Percentiles rank a stretch among this genome's conserved stretches.
These are phyloP conservation scores for Anisogramma anomala DNA, from an alignment of 2,329 filamentous ascomycete genomes.

Conservation along the genomic window DNA sequence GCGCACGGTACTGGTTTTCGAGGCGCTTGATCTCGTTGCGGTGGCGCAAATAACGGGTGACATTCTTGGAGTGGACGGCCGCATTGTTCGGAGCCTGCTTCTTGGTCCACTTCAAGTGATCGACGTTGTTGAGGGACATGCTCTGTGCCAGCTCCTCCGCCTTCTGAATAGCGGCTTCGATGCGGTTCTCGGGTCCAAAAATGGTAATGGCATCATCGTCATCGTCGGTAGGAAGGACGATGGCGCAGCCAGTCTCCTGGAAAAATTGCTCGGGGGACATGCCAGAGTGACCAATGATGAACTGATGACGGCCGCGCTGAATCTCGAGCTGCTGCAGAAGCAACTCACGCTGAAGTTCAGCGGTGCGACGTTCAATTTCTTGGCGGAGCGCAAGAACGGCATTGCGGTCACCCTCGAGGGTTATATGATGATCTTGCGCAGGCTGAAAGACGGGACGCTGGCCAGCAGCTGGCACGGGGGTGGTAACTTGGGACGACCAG, in stretches of 20 bases:
- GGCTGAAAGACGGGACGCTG: slow-evolving; percentile 60
- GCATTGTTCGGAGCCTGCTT: slow-evolving; percentile 60
- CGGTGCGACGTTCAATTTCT: slow-evolving; percentile 67
- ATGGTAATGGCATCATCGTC: slow-evolving; percentile 78
- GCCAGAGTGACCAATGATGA: slow-evolving; percentile 79
- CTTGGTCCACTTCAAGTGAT: slow-evolving; percentile 40
- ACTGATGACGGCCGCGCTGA: slow-evolving; percentile 80
- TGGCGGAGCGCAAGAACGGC: slow-evolving; percentile 71
- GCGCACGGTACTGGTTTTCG: slow-evolving; percentile 69
- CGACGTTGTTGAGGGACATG: slow-evolving; percentile 75
- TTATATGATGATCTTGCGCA: slow-evolving; percentile 67
- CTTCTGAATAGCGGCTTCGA: slow-evolving; percentile 65
- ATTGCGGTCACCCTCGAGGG: slow-evolving; percentile 72
- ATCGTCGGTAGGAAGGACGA: slow-evolving; percentile 66
- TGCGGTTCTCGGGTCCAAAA: slow-evolving; percentile 63
- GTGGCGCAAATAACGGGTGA: slow-evolving; percentile 79
- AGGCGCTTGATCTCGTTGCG: slow-evolving; percentile 72
- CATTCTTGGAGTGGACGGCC: slow-evolving; percentile 67
- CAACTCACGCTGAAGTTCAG: slow-evolving; percentile 64
- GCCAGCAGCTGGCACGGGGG: slow-evolving; percentile 48
- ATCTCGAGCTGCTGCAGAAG: slow-evolving; percentile 70
- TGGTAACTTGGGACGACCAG: slow-evolving; percentile 59
- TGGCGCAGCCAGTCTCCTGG: slow-evolving; percentile 76
- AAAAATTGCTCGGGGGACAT: slow-evolving; percentile 78
- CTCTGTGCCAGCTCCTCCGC: slow-evolving; percentile 80